A percentile compares a stretch with the other conserved stretches of the same genome.
These are phyloP conservation scores for Didymella arachidicola DNA, from an alignment of 2,329 filamentous ascomycete species.

Conservation along the genomic window DNA sequence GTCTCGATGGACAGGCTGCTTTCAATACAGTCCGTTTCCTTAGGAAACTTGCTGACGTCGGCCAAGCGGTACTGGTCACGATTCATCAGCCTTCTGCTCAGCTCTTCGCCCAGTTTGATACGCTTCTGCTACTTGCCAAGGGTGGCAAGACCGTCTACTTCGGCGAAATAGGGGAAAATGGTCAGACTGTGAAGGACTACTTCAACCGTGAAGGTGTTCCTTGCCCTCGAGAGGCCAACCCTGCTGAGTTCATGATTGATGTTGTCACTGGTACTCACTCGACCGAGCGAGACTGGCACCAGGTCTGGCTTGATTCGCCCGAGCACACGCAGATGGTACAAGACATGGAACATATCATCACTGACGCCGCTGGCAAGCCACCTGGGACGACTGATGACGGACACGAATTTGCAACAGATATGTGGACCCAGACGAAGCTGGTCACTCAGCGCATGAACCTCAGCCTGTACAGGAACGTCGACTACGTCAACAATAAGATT, in stretches of 20 bases:
- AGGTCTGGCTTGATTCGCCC: slow-evolving; percentile 50
- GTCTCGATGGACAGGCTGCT: slow-evolving; percentile 71
- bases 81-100: slow-evolving; percentile 86
- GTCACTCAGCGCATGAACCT: slow-evolving; percentile 36
- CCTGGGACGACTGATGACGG: slow-evolving; percentile 51
- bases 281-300: slow-evolving; percentile 44
- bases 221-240: slow-evolving; percentile 58
- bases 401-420: slow-evolving; percentile 42
- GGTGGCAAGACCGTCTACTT: slow-evolving; percentile 83
- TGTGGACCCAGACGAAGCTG: slow-evolving; percentile 37
- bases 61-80: slow-evolving; percentile 83
- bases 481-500: slow-evolving; percentile 41
- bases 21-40: slow-evolving; percentile 76
- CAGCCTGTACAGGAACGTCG: slow-evolving; percentile 34
- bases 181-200: slow-evolving; percentile 67
- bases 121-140: slow-evolving; percentile 74
- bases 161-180: slow-evolving; percentile 78
- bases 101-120: slow-evolving; percentile 83
- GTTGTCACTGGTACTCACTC: slow-evolving; percentile 59
- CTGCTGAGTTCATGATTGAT: slow-evolving; percentile 80
- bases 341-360: slow-evolving; percentile 50
- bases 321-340: slow-evolving; percentile 44
- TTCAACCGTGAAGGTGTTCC: slow-evolving; percentile 61
- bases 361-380: slow-evolving; percentile 49
- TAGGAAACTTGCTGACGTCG: slow-evolving; percentile 72